Base-by-base conservation (phyloP, 495 filamentous ascomycete species). In the Daldinia vernicosa region DNA sequence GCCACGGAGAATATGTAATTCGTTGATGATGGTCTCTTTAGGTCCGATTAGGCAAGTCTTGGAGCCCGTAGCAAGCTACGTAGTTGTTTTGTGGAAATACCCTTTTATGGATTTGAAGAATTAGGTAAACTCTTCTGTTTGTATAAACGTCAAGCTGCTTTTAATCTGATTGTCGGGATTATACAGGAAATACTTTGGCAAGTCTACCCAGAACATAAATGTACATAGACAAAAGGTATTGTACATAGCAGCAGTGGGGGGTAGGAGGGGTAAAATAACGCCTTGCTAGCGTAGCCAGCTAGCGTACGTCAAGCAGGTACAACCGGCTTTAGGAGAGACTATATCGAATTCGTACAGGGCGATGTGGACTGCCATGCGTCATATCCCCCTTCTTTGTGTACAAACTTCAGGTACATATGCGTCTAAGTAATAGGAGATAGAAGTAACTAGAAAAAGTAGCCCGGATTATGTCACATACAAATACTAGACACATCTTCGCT, bases 41-140 rank as follows among this genome's bases (percentile, higher is more conserved):
- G 54, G 43, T 54, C 69, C 0, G 22, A 67, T 64, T 67, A 67
- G 69, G 69, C 53, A 72, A 72, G 45, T 72, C 9, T 64, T 68
- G 61, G 35, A 67, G 69, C 53, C 26, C 15, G 39, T 32, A 51
- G 4, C 27, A 51, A 19, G 39, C 40, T 60, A 27, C 15, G 37
- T 30, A 32, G 7, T 33, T 17, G 50, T 12, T n/a, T 54, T 45
- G 35, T 26, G 45, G 45, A 50, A 50, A 50, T 50, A n/a, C n/a
- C n/a, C n/a, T n/a, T n/a, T n/a, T n/a, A n/a, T n/a, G n/a, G n/a
- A n/a, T n/a, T n/a, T 51, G 37, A 15, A 40, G 15, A 17, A n/a
- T n/a, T n/a, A n/a, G n/a, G 37, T 40, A 40, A 40, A 40, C 7
- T 0, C 15, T 7, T 40, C 14, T n/a, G 5, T 17, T 40, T 15